These are phyloP conservation scores for Gonapodya sp. DNA, from an alignment of 192 early-diverging fungal genomes.

Conservation along the genomic window DNA sequence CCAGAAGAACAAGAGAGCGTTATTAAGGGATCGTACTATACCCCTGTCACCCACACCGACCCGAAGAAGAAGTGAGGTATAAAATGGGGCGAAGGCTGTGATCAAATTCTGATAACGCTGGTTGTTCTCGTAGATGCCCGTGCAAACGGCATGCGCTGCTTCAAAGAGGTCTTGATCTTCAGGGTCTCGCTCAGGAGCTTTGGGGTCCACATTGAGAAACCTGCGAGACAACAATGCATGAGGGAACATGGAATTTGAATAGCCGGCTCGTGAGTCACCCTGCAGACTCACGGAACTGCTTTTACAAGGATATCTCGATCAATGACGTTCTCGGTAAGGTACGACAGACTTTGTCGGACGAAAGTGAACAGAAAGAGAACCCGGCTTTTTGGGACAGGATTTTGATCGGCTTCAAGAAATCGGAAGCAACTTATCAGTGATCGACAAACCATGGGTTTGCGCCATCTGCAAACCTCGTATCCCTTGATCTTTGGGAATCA, in stretches of 20 bases:
- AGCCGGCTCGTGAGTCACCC: not conserved
- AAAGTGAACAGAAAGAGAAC: not conserved
- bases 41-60: not conserved
- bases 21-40: no score
- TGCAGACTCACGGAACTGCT: not conserved
- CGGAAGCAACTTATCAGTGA: not conserved
- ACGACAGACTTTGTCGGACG: not conserved
- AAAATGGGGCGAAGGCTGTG: not conserved
- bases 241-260: no score
- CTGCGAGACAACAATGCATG: not conserved
- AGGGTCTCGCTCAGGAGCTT: not conserved
- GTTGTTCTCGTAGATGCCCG: not conserved
- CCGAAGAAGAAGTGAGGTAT: not conserved
- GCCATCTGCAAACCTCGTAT: not conserved
- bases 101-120: not conserved
- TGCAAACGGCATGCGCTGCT: not conserved
- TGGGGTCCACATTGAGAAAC: not conserved
- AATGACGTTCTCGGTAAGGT: not conserved
- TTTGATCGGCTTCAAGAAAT: not conserved
- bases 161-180: conserved; percentile 10
- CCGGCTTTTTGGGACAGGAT: not conserved
- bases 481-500: not conserved
- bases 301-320: not conserved
- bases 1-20: not conserved
- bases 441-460: not conserved